Percentiles rank a stretch among this genome's conserved stretches.
Evolutionary conservation across 78 protist genomes (phyloP).

Genomic region (Emiliania huxleyi): DNA sequence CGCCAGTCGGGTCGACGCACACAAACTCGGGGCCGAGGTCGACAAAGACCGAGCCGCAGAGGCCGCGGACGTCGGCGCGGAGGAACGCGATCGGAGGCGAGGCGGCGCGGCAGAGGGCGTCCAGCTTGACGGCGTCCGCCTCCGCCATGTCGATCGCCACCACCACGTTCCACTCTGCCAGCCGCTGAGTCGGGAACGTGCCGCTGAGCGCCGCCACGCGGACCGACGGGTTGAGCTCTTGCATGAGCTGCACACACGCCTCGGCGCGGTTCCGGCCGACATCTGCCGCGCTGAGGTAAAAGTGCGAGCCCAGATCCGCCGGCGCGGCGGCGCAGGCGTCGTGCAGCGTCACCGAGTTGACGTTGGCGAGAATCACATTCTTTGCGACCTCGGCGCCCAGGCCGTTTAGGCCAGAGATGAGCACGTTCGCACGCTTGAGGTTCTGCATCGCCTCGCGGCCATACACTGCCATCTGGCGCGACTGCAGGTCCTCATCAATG

Average conservation of each 20-base stretch:
- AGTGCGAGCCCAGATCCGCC: slow-evolving; percentile 32
- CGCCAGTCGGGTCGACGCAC: not conserved
- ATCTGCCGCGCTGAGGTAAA: slow-evolving; percentile 17
- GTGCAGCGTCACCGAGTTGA: slow-evolving; percentile 18
- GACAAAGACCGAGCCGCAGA: not conserved
- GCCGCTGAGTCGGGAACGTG: not conserved
- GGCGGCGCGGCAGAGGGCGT: not conserved
- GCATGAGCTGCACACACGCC: not conserved
- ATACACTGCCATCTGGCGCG: slow-evolving; percentile 50
- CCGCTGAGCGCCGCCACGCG: not conserved
- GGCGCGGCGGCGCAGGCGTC: not conserved
- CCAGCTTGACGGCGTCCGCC: not conserved
- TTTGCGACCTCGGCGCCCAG: slow-evolving; percentile 53
- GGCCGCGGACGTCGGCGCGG: not conserved
- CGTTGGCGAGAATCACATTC: slow-evolving; percentile 43
- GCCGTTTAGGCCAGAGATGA: slow-evolving; percentile 24
- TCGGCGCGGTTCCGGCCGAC: not conserved
- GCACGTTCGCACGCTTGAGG: not conserved
- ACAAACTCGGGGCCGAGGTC: not conserved
- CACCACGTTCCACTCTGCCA: not conserved
- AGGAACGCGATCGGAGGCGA: not conserved
- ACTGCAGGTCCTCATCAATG: slow-evolving; percentile 52
- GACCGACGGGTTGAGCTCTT: not conserved
- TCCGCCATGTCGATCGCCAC: not conserved
- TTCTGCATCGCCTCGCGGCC: slow-evolving; percentile 49